Percentiles rank a stretch among this genome's conserved stretches.
These are phyloP conservation scores for Ustilago sp. DNA, from an alignment of 1,284 basidiomycete genomes.

Conservation along the genomic window DNA sequence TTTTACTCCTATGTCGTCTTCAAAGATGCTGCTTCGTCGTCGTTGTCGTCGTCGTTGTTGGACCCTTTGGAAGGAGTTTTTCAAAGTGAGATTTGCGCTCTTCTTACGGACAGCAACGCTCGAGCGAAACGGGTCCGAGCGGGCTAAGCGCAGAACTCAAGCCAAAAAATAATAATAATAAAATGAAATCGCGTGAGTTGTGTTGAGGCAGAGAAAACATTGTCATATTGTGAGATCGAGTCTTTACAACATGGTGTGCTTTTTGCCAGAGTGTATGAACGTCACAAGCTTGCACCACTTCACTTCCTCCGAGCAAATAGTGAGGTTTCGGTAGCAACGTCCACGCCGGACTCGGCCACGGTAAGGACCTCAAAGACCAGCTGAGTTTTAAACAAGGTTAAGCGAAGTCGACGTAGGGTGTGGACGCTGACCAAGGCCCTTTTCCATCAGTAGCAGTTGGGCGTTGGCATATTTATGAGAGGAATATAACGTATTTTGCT, in stretches of 20 bases:
- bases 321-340: too few species aligned
- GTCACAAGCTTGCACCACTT: not conserved
- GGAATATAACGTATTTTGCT: too few species aligned
- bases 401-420: too few species aligned
- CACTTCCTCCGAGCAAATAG: not conserved
- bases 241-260: not conserved
- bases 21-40: slow-evolving; percentile 16
- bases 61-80: not conserved
- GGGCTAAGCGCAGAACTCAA: slow-evolving; percentile 2
- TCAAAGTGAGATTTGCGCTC: slow-evolving; percentile 1
- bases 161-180: not conserved
- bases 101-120: slow-evolving; percentile 13
- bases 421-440: too few species aligned
- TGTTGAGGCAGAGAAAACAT: not conserved
- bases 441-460: too few species aligned
- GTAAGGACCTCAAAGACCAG: too few species aligned
- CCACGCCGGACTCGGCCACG: too few species aligned
- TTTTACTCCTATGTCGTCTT: not conserved
- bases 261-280: not conserved
- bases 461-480: too few species aligned
- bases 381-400: too few species aligned
- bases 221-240: not conserved
- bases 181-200: slow-evolving; percentile 5
- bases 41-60: slow-evolving; percentile 12
- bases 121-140: slow-evolving; percentile 36